phyloP scores from a whole-genome alignment of 768 basidiomycete species.

The Pleurotus djamor region DNA sequence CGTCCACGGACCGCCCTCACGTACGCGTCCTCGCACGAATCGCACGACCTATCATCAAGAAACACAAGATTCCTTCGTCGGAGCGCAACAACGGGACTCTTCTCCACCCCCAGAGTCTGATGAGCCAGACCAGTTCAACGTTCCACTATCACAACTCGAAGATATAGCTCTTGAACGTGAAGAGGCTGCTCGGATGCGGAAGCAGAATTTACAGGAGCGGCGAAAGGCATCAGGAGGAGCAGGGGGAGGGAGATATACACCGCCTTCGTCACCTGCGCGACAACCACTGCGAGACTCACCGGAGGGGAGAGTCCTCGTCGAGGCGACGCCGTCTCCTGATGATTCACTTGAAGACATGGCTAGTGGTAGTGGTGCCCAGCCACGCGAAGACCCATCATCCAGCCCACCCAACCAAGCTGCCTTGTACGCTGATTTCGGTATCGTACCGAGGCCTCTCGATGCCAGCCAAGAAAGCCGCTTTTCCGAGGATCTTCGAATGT shows the following conservation, averaged over 20 bases:
- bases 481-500: no score
- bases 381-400: background rate
- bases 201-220: background rate
- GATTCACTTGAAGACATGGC: constrained; percentile 29
- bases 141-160: constrained; percentile 59
- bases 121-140: constrained; percentile 35
- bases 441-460: no score
- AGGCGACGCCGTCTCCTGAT: constrained; percentile 47
- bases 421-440: no score
- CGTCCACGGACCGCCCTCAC: constrained; percentile 12
- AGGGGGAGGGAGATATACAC: no score
- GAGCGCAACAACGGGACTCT: constrained; percentile 13
- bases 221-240: no score
- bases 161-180: constrained; percentile 20
- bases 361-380: background rate
- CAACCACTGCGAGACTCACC: background rate
- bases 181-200: background rate
- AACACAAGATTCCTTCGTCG: constrained; percentile 59
- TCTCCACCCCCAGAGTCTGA: no score
- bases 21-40: constrained; percentile 10
- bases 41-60: constrained; percentile 13
- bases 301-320: constrained; percentile 37
- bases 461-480: no score
- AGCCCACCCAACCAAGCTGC: background rate
- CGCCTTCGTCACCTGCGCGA: background rate